Evolutionary conservation across 2,329 filamentous ascomycete genomes (phyloP).

Genomic region (Aspergillus pseudoglaucus): DNA sequence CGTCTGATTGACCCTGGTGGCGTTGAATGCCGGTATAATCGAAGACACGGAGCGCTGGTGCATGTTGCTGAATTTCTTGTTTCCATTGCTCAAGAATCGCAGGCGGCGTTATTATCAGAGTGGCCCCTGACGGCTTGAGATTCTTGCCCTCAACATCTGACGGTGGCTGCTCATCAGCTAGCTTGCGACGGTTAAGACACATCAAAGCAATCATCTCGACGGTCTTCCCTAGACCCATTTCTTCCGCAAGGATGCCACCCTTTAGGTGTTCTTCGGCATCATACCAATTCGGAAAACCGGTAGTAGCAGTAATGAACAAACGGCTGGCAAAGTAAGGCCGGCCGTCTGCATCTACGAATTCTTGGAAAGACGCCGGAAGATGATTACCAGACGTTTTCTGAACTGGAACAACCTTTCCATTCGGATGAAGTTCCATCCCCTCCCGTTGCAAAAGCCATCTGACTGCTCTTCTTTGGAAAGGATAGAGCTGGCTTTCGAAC

Average conservation of each 20-base stretch:
- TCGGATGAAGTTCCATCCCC: slow-evolving; percentile 27
- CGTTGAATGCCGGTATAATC: slow-evolving; percentile 51
- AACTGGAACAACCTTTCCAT: slow-evolving; percentile 23
- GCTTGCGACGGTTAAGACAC: slow-evolving; percentile 30
- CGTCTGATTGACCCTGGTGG: slow-evolving; percentile 26
- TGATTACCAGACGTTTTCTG: slow-evolving; percentile 2
- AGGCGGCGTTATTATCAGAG: slow-evolving; percentile 57
- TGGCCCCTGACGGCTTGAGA: slow-evolving; percentile 44
- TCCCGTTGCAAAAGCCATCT: slow-evolving; percentile 43
- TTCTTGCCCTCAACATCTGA: slow-evolving; percentile 14
- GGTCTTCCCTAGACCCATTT: slow-evolving; percentile 48
- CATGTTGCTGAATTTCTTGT: slow-evolving; percentile 52
- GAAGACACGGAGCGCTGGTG: slow-evolving; percentile 50
- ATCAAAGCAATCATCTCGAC: slow-evolving; percentile 45
- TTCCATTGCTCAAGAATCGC: slow-evolving; percentile 60
- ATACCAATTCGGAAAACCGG: slow-evolving; percentile 28
- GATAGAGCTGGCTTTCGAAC: slow-evolving; percentile 37
- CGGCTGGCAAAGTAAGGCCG: slow-evolving; percentile 35
- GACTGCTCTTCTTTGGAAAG: slow-evolving; percentile 44
- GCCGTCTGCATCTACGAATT: slow-evolving; percentile 33
- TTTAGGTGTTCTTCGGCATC: slow-evolving; percentile 23
- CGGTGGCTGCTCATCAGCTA: slow-evolving; percentile 8
- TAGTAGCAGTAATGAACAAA: slow-evolving; percentile 35
- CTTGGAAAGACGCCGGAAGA: slow-evolving; percentile 35
- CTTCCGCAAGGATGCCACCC: slow-evolving; percentile 45